Conservation (phyloP, 2,329 filamentous ascomycete genomes). For the Rugonectria rugulosa region DNA sequence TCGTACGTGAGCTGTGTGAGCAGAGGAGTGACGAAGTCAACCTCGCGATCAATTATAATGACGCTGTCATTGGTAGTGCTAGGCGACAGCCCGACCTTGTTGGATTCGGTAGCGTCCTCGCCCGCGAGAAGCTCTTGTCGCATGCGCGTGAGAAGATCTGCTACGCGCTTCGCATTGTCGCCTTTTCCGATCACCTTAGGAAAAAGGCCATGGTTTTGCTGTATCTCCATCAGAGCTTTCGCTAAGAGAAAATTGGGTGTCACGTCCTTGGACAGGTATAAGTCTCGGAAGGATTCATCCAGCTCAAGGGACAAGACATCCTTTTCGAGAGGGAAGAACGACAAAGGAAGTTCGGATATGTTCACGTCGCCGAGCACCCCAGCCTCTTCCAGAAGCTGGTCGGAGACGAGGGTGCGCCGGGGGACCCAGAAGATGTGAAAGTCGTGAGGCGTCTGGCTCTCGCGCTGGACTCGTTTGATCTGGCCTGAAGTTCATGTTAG, state of each 20-base stretch:
- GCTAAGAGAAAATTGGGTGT: constrained; percentile 90
- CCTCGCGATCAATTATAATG: constrained; percentile 93
- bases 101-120: constrained; percentile 71
- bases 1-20: constrained; percentile 97
- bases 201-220: constrained; percentile 91
- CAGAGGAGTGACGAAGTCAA: constrained; percentile 90
- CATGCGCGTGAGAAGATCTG: constrained; percentile 89
- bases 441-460: constrained; percentile 90
- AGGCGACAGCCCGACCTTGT: constrained; percentile 75
- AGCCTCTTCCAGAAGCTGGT: constrained; percentile 89
- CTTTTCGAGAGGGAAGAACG: constrained; percentile 90
- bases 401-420: constrained; percentile 87
- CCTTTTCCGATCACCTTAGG: constrained; percentile 95
- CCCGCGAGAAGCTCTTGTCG: constrained; percentile 86
- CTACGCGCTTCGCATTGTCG: constrained; percentile 88
- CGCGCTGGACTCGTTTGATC: constrained; percentile 87
- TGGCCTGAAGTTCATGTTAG: constrained; percentile 70
- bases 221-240: constrained; percentile 91
- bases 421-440: constrained; percentile 98
- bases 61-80: constrained; percentile 89
- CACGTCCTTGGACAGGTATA: constrained; percentile 90
- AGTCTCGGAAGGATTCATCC: constrained; percentile 83
- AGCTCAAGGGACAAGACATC: constrained; percentile 92
- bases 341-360: constrained; percentile 84
- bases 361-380: constrained; percentile 93